Conservation (phyloP, 257 asterid genomes). For the Agastache rugosa region DNA sequence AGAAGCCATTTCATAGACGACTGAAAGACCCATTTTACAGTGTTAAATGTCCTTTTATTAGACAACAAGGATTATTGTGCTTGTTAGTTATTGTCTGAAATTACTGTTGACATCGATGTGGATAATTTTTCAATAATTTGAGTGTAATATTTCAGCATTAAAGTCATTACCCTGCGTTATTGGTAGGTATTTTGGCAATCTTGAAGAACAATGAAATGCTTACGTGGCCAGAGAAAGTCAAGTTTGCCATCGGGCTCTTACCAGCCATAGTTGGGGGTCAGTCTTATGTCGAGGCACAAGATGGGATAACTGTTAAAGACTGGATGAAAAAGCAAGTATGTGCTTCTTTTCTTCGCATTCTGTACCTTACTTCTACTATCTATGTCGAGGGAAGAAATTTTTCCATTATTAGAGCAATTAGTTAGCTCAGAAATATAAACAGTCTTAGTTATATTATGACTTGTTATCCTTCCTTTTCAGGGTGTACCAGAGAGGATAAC, state of each 20-base stretch:
- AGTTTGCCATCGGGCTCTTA: slow-evolving; percentile 93
- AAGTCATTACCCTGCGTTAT: slow-evolving; percentile 1
- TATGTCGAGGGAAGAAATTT: background rate
- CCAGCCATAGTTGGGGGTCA: slow-evolving; percentile 99
- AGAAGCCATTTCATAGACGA: background rate
- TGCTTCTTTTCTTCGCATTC: slow-evolving; percentile 21
- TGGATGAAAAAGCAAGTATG: slow-evolving; percentile 96
- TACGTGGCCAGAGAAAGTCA: slow-evolving; percentile 94
- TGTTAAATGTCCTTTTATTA: background rate
- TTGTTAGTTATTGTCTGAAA: slow-evolving; percentile 7
- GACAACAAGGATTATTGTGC: background rate
- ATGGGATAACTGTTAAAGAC: slow-evolving; percentile 85
- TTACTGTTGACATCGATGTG: no score
- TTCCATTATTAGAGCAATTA: slow-evolving; percentile 10
- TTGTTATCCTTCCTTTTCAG: slow-evolving; percentile 47
- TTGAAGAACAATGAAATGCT: slow-evolving; percentile 97
- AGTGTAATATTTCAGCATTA: background rate
- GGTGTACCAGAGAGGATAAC: slow-evolving; percentile 92
- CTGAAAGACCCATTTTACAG: background rate
- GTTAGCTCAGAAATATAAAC: slow-evolving; percentile 10
- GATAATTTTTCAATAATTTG: no score
- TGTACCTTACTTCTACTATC: background rate
- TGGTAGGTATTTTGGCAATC: slow-evolving; percentile 89
- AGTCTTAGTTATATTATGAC: slow-evolving; percentile 7
- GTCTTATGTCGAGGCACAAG: slow-evolving; percentile 96